phyloP scores from a whole-genome alignment of 2,329 filamentous ascomycete species.

The Neofusicoccum umdonicola region DNA sequence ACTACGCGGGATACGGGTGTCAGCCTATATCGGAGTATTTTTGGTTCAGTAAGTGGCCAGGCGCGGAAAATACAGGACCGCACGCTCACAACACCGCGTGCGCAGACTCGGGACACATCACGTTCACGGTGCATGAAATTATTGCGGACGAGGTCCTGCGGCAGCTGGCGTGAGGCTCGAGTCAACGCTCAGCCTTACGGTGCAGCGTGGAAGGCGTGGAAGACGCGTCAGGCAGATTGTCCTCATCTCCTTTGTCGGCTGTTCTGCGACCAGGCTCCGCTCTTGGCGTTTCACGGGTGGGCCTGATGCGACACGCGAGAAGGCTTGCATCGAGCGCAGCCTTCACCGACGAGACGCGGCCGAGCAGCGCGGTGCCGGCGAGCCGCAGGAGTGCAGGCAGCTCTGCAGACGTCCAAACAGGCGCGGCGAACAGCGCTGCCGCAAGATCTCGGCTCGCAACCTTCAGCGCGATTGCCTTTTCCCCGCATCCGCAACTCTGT shows the following conservation, averaged over 20 bases:
- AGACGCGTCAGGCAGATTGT: conserved; percentile 1
- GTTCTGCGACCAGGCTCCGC: neutral
- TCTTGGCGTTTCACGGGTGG: conserved; percentile 12
- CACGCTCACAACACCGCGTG: neutral
- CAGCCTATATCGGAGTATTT: conserved; percentile 14
- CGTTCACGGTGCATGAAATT: conserved; percentile 9
- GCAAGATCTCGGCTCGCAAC: neutral
- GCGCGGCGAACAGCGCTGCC: neutral
- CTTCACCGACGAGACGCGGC: too few relatives aligned
- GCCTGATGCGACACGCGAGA: neutral
- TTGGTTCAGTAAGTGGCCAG: conserved; percentile 11
- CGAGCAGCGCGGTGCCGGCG: too few relatives aligned
- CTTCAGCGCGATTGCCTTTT: neutral
- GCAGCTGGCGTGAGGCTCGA: conserved; percentile 4
- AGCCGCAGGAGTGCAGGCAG: too few relatives aligned
- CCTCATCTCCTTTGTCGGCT: neutral
- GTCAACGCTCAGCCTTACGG: neutral
- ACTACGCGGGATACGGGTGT: conserved; percentile 8
- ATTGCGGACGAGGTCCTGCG: conserved; percentile 1
- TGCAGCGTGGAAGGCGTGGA: neutral
- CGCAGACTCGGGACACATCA: conserved; percentile 14
- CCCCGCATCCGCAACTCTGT: too few relatives aligned
- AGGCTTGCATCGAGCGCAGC: neutral
- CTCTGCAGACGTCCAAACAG: too few relatives aligned
- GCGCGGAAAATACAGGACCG: neutral